Percentiles rank a stretch among this genome's conserved stretches.
phyloP scores from a whole-genome alignment of 495 filamentous ascomycete species.

The Hypoxylon fuscum region DNA sequence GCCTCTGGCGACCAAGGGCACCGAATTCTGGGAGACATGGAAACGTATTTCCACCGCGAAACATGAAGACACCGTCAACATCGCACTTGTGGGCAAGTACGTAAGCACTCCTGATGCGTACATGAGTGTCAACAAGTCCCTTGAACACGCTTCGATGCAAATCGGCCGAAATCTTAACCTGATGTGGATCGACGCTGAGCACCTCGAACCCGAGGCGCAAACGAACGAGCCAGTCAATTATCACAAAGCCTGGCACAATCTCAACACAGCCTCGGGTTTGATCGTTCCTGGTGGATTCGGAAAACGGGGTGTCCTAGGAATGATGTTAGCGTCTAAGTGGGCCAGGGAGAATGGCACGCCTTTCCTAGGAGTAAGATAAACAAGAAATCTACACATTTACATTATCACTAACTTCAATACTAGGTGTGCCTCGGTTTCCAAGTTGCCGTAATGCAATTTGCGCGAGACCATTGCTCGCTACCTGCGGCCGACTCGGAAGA shows the following conservation, averaged over 20 bases:
- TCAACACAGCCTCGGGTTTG: constrained; percentile 54
- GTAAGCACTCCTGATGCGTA: constrained; percentile 80
- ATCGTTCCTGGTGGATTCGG: constrained; percentile 88
- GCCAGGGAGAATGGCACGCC: constrained; percentile 82
- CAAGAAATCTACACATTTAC: too few species aligned
- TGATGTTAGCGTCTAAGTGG: constrained; percentile 85
- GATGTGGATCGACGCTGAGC: constrained; percentile 82
- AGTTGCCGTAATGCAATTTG: constrained; percentile 89
- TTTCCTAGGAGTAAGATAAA: constrained; percentile 70
- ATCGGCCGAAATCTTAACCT: constrained; percentile 82
- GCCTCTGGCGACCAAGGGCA: constrained; percentile 64
- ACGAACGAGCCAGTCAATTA: constrained; percentile 72
- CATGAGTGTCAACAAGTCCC: constrained; percentile 78
- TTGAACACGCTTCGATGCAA: constrained; percentile 92
- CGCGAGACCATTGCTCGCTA: constrained; percentile 74
- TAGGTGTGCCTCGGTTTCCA: constrained; percentile 90
- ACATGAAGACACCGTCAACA: constrained; percentile 75
- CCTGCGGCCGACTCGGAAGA: constrained; percentile 71
- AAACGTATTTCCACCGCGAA: constrained; percentile 67
- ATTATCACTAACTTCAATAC: too few species aligned
- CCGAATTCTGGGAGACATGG: constrained; percentile 78
- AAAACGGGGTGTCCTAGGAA: constrained; percentile 80
- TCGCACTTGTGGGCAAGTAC: constrained; percentile 95
- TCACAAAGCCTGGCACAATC: constrained; percentile 84
- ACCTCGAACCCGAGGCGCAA: constrained; percentile 73